These are phyloP conservation scores for Sporothrix humicola DNA, from an alignment of 2,329 filamentous ascomycete genomes.

Conservation along the genomic window DNA sequence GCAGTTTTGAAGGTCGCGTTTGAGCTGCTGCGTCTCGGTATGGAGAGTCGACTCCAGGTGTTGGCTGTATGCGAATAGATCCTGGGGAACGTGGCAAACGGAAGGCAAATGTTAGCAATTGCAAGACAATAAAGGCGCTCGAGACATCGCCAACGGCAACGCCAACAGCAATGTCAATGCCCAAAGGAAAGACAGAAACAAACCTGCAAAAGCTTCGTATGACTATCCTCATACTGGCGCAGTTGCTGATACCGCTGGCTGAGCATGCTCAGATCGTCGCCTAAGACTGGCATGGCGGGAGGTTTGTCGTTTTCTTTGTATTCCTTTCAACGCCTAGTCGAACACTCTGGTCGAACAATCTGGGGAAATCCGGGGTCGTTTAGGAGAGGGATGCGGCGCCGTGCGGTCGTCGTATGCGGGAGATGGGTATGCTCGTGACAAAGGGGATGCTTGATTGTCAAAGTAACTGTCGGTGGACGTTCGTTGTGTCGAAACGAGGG, in stretches of 20 bases:
- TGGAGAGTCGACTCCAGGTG: slow-evolving; percentile 51
- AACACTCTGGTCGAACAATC: no score
- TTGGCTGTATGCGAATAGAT: slow-evolving; percentile 55
- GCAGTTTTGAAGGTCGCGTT: slow-evolving; percentile 50
- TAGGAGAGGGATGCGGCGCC: no score
- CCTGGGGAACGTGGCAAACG: slow-evolving; percentile 44
- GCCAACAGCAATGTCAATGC: not conserved
- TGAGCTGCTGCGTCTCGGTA: slow-evolving; percentile 53
- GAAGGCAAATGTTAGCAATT: not conserved
- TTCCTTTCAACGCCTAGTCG: not conserved
- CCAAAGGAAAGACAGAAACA: not conserved
- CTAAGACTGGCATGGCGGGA: not conserved
- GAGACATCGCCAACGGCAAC: no score
- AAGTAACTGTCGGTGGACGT: no score
- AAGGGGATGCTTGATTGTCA: no score
- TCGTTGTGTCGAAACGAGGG: no score
- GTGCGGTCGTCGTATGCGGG: no score
- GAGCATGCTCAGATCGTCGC: not conserved
- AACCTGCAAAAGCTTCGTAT: slow-evolving; percentile 21
- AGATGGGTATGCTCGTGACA: no score
- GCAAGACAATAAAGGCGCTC: not conserved
- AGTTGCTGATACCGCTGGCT: slow-evolving; percentile 25
- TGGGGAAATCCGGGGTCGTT: not conserved
- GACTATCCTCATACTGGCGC: slow-evolving; percentile 29
- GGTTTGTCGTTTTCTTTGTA: not conserved